Base-by-base conservation (phyloP, 164 flowering plant species). In the Paratinospora sagittata region DNA sequence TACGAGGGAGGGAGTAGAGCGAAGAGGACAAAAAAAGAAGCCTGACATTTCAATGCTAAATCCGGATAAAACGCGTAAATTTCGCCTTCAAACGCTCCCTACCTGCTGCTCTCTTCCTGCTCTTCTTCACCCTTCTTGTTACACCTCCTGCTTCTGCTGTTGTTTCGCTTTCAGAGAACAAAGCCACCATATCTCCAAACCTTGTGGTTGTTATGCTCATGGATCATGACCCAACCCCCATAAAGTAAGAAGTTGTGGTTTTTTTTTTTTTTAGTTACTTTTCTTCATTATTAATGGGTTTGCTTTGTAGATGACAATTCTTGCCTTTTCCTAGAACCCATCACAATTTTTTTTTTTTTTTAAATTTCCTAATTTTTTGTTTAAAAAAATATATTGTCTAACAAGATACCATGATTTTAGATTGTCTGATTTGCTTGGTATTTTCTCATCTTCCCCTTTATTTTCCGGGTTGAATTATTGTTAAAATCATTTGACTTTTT, bases 1-100 rank as follows among this genome's bases (percentile, higher is more conserved):
- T 43, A 14, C 7, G 13, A 61, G 64, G 26, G 33, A 23, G 14
- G 9, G 27, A 30, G 23, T 8, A 39, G 7, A 6, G 69, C 27
- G 52, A 66, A 66, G 33, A 47, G 55, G 34, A 26, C 17, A 67
- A 26, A 36, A 7, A 27, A 67, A 24, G 24, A 47, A 8, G 19
- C 27, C 19, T 43, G 47, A 43, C 47, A 43, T 10, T 43, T 43
- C 14, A 11, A 43, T 43, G 12, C 47, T 41, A 49, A 64, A 65
- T 19, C 47, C 72, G 66, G 43, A 41, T 45, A 65, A 76, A 66
- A 72, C 37, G 73, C 72, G 58, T 68, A 64, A 72, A 43, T 72
- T 63, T 10, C 72, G 71, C 26, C 52, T 17, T 21, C 23, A 68
- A 55, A 45, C 62, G 27, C 47, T 67, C 71, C 30, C 63, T 8